Base-by-base conservation (phyloP, 495 filamentous ascomycete genomes). In the Chaetomidium leptoderma region DNA sequence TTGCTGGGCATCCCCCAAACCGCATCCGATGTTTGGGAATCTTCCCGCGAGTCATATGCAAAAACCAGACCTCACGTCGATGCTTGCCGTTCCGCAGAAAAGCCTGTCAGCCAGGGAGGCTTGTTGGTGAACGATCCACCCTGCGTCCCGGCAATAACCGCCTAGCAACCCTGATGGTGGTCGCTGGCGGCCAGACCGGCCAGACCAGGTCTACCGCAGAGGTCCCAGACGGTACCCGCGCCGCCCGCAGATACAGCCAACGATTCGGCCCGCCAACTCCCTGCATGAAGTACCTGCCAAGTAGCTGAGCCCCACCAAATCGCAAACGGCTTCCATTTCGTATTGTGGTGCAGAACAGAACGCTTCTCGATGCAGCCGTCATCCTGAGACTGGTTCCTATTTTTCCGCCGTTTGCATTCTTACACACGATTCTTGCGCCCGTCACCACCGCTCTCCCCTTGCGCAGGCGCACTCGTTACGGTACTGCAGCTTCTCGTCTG, bases 291-390 rank as follows among this genome's bases (percentile, higher is more conserved):
- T 68, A 63, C 60, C 52, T 30, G 37, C 32, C 55, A 66, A 30
- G 63, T 68, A 66, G 39, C 52, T 58, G 14, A 24, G 60, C 66
- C 64, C 66, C 66, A 68, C 64, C 48, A 63, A 33, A 36, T 52
- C 52, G 61, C 56, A 59, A 58, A 61, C 61, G 58, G 32, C 32
- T 26, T 51, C 30, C 42, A 24, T 57, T 23, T 35, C n/a, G n/a
- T n/a, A n/a, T n/a, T n/a, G n/a, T n/a, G n/a, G n/a, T n/a, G n/a
- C n/a, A n/a, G n/a, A n/a, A n/a, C n/a, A n/a, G 24, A 16, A 52
- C 32, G 32, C 13, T 37, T 35, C 35, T 23, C 35, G 5, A 17
- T 42, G 35, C 33, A 29, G 46, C 52, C 55, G 58, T 61, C 56
- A 54, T 61, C 44, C 26, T 16, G 2, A 30, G 44, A 43, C 49